phyloP scores from a whole-genome alignment of 768 basidiomycete genomes.

The Omphalotus guepiniiformis region DNA sequence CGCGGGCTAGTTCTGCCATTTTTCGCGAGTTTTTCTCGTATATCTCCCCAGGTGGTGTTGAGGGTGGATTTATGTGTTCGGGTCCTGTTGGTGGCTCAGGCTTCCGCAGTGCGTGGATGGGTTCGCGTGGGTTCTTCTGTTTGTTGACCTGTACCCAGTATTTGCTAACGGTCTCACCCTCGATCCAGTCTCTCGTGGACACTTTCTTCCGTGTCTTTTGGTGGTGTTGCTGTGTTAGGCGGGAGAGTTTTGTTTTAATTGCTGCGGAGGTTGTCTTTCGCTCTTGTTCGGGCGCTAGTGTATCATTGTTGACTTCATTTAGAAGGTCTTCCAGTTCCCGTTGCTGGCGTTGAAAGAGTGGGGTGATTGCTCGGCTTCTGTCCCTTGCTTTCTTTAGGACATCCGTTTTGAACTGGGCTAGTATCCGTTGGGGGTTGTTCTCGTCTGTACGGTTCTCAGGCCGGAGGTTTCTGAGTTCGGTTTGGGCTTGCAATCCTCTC shows the following conservation, averaged over 20 bases:
- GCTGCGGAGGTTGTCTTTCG: background rate
- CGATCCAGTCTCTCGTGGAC: constrained; percentile 1
- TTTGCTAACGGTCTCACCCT: constrained; percentile 15
- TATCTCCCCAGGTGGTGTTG: background rate
- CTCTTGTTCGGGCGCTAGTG: background rate
- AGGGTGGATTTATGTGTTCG: no score
- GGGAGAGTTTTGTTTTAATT: constrained; percentile 1
- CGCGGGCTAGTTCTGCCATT: constrained; percentile 29
- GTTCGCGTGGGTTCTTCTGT: constrained; percentile 11
- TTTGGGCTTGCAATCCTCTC: background rate
- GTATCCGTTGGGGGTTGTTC: constrained; percentile 11
- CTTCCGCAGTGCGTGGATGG: constrained; percentile 8
- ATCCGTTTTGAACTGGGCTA: constrained; percentile 3
- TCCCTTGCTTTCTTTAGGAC: constrained; percentile 8
- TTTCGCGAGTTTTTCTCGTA: constrained; percentile 19
- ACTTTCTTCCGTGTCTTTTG: constrained; percentile 1
- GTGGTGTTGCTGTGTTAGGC: constrained; percentile 9
- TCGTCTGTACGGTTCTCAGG: background rate
- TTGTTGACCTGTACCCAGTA: constrained; percentile 16
- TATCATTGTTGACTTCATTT: background rate
- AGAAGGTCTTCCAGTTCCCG: constrained; percentile 1
- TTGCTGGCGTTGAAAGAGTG: constrained; percentile 1
- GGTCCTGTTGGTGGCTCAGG: background rate
- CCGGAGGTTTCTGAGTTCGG: constrained; percentile 6
- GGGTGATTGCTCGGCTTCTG: constrained; percentile 8